phyloP scores from a whole-genome alignment of 495 filamentous ascomycete genomes.

The Aspergillus nidulans region DNA sequence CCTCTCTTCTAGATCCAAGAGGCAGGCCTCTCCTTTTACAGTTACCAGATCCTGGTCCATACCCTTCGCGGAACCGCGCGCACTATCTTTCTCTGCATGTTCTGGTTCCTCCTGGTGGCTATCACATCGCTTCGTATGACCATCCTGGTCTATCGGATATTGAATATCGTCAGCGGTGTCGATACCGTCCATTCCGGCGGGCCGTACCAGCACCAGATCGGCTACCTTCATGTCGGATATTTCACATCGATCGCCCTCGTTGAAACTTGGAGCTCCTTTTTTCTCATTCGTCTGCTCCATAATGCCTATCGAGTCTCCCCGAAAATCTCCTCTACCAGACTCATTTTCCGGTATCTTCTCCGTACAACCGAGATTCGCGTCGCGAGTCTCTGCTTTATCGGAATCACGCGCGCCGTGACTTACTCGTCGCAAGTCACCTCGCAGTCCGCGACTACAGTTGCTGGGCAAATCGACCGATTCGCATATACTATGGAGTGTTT shows the following conservation, averaged over 20 bases:
- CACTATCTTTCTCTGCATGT: conserved; percentile 22
- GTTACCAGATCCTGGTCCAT: conserved; percentile 30
- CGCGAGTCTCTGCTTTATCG: conserved; percentile 26
- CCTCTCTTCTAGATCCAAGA: conserved; percentile 28
- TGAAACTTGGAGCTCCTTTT: conserved; percentile 27
- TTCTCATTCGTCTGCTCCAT: conserved; percentile 22
- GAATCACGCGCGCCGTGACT: conserved; percentile 29
- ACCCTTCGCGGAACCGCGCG: conserved; percentile 20
- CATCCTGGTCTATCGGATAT: conserved; percentile 23
- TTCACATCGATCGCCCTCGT: conserved; percentile 30
- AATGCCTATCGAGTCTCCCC: conserved; percentile 21
- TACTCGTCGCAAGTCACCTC: conserved; percentile 30
- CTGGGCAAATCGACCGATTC: conserved; percentile 33
- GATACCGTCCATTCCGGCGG: not conserved
- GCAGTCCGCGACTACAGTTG: conserved; percentile 25
- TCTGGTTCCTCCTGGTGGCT: conserved; percentile 28
- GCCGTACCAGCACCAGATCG: conserved; percentile 17
- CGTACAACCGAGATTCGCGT: conserved; percentile 36
- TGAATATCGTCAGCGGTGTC: conserved; percentile 8
- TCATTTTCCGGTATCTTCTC: conserved; percentile 28
- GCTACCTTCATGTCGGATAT: conserved; percentile 32
- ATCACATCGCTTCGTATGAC: conserved; percentile 19
- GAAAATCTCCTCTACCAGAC: conserved; percentile 7
- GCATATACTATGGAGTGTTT: conserved; percentile 32
- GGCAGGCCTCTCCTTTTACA: conserved; percentile 36